Percentiles rank a stretch among this genome's conserved stretches.
Conservation (phyloP, 2,329 filamentous ascomycete species). For the Microcyclospora pomicola region DNA sequence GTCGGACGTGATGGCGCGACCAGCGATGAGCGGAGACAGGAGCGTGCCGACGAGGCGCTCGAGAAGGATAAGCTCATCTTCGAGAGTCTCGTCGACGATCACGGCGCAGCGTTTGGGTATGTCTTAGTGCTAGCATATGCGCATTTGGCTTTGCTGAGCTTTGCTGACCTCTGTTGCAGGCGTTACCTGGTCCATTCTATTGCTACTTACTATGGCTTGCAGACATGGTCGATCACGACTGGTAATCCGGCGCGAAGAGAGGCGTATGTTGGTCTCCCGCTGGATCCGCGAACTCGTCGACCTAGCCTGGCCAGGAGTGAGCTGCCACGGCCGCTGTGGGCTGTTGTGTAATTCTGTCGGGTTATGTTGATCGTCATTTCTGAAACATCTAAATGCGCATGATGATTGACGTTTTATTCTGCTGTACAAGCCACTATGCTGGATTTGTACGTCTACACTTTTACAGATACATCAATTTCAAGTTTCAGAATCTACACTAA, state of each 20-base stretch:
- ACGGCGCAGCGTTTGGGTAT: constrained; percentile 68
- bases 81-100: constrained; percentile 62
- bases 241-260: constrained; percentile 59
- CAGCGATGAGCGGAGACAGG: constrained; percentile 42
- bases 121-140: constrained; percentile 15
- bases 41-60: constrained; percentile 39
- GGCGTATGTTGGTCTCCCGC: constrained; percentile 65
- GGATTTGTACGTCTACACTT: too few species aligned
- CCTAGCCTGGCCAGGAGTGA: constrained; percentile 23
- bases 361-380: too few species aligned
- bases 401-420: too few species aligned
- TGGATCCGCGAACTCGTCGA: constrained; percentile 26
- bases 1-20: constrained; percentile 56
- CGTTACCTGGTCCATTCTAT: constrained; percentile 91
- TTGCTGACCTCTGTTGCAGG: constrained; percentile 30
- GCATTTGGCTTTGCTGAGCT: not conserved
- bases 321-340: constrained; percentile 51
- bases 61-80: constrained; percentile 61
- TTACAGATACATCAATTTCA: too few species aligned
- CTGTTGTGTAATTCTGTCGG: constrained; percentile 26
- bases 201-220: constrained; percentile 78
- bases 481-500: too few species aligned
- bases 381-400: too few species aligned
- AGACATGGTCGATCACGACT: constrained; percentile 65
- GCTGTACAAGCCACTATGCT: too few species aligned